Evolutionary conservation across 2,329 filamentous ascomycete species (phyloP).

Genomic region (Elsinoe arachidis): DNA sequence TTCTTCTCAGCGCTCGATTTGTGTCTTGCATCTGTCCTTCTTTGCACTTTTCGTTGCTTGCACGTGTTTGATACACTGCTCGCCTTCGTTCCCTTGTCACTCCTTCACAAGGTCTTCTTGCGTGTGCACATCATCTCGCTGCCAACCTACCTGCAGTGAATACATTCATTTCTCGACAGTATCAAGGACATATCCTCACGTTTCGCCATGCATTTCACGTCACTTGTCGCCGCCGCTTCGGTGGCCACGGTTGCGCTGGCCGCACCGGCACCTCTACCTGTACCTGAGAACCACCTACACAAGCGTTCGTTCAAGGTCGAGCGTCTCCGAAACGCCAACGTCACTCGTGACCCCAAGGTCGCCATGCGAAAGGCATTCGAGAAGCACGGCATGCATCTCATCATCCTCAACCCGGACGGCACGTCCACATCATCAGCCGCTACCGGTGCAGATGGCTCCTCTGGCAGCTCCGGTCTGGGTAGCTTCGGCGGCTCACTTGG

Average conservation of each 20-base stretch:
- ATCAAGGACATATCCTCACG: neutral
- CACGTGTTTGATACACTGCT: slow-evolving; percentile 14
- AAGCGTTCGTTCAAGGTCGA: slow-evolving; percentile 56
- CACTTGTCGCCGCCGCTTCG: slow-evolving; percentile 39
- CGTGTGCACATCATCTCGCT: neutral
- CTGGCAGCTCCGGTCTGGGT: neutral
- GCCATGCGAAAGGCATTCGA: slow-evolving; percentile 58
- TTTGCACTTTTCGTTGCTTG: neutral
- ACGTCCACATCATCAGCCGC: slow-evolving; percentile 1
- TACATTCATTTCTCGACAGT: slow-evolving; percentile 1
- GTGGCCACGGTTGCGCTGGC: slow-evolving; percentile 41
- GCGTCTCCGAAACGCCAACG: slow-evolving; percentile 46
- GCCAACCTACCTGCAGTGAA: neutral
- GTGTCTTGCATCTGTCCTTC: slow-evolving; percentile 1
- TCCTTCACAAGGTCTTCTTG: slow-evolving; percentile 1
- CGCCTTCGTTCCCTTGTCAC: slow-evolving; percentile 6
- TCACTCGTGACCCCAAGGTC: slow-evolving; percentile 47
- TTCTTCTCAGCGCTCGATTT: neutral
- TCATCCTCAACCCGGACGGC: slow-evolving; percentile 7
- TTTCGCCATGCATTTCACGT: slow-evolving; percentile 5
- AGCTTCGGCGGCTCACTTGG: neutral
- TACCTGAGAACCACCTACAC: slow-evolving; percentile 26
- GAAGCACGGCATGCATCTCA: slow-evolving; percentile 48
- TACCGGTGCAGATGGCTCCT: neutral
- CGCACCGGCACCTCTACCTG: slow-evolving; percentile 31